Evolutionary conservation across 768 basidiomycete species (phyloP).

Genomic region (Cystobasidium ongulense): DNA sequence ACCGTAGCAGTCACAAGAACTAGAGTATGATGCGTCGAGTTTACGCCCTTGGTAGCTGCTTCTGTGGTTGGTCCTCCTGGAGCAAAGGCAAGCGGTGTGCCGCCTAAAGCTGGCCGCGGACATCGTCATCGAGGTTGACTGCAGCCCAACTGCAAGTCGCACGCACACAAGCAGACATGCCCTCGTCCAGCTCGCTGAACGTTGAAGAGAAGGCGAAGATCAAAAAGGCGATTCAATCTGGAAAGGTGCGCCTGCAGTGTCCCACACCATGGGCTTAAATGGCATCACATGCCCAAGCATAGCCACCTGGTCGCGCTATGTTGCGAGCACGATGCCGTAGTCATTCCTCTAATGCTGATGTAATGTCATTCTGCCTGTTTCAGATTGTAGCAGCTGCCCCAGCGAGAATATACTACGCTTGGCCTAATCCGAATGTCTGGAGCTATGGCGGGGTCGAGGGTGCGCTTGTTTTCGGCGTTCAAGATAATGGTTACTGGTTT

Average conservation of each 20-base stretch:
- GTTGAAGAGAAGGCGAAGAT: slow-evolving; percentile 69
- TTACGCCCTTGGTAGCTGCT: background rate
- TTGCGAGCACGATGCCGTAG: too few species aligned
- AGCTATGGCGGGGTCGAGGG: slow-evolving; percentile 80
- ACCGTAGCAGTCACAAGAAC: background rate
- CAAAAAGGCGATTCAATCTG: slow-evolving; percentile 49
- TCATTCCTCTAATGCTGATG: too few species aligned
- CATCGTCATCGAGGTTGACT: background rate
- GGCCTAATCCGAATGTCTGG: slow-evolving; percentile 70
- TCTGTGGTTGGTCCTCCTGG: background rate
- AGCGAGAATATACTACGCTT: slow-evolving; percentile 81
- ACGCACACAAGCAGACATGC: slow-evolving; percentile 50
- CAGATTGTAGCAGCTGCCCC: slow-evolving; percentile 66
- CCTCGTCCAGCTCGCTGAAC: slow-evolving; percentile 63
- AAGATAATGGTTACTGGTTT: slow-evolving; percentile 59
- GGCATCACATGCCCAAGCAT: background rate
- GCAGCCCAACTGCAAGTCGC: background rate
- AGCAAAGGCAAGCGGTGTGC: background rate
- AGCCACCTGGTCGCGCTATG: background rate
- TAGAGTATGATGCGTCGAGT: background rate
- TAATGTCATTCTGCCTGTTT: too few species aligned
- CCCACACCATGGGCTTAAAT: too few species aligned
- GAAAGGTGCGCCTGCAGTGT: slow-evolving; percentile 11
- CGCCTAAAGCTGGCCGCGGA: background rate
- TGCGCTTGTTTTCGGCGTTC: slow-evolving; percentile 60